Percentiles rank a stretch among this genome's conserved stretches.
Conservation (phyloP, 257 asterid genomes). For the Lantana camara region DNA sequence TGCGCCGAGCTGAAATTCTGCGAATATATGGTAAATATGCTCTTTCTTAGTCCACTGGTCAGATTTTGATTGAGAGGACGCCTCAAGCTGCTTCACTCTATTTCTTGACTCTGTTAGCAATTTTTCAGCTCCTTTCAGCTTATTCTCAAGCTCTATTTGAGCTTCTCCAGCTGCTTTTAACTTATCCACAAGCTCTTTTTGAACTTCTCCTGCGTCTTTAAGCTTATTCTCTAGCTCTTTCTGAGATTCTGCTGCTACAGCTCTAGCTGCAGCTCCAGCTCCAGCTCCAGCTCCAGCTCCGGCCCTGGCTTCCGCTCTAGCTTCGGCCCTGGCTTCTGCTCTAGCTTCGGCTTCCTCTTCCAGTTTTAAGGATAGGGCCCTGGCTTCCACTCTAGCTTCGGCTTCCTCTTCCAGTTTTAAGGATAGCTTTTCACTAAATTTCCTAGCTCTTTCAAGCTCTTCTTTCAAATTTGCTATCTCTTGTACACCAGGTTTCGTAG, state of each 20-base stretch:
- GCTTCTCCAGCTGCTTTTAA: constrained; percentile 44
- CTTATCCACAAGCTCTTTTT: constrained; percentile 59
- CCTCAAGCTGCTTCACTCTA: constrained; percentile 61
- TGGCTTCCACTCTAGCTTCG: constrained; percentile 46
- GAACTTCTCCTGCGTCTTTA: constrained; percentile 42
- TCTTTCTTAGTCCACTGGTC: constrained; percentile 68
- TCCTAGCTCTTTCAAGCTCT: constrained; percentile 43
- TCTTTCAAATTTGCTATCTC: constrained; percentile 18
- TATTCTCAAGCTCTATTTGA: constrained; percentile 48
- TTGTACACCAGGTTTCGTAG: constrained; percentile 20
- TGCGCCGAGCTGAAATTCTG: constrained; percentile 87
- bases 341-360: constrained; percentile 24
- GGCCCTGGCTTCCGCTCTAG: background rate
- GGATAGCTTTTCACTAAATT: constrained; percentile 37
- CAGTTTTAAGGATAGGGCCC: no score
- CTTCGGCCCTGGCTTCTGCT: constrained; percentile 36
- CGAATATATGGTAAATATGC: constrained; percentile 55
- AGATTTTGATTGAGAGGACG: constrained; percentile 46
- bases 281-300: constrained; percentile 22
- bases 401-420: constrained; percentile 36
- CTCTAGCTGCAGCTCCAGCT: constrained; percentile 40
- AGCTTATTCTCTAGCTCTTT: no score
- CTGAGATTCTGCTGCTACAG: background rate
- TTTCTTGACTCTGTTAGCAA: constrained; percentile 43
- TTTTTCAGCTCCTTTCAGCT: constrained; percentile 39